Evolutionary conservation across 2,329 filamentous ascomycete species (phyloP).

Genomic region (Calonectria pauciramosa): DNA sequence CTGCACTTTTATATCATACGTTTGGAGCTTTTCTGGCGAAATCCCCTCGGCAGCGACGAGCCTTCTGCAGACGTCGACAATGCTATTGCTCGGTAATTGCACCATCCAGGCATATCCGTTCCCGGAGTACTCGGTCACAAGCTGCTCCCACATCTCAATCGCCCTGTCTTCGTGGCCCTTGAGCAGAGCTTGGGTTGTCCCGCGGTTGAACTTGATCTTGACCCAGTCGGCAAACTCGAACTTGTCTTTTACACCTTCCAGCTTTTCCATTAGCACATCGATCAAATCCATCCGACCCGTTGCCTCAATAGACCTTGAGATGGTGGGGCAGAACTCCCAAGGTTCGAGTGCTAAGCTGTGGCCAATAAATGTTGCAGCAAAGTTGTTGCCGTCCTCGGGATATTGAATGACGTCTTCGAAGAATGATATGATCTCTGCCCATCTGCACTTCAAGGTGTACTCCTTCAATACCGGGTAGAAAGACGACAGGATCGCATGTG

Average conservation of each 20-base stretch:
- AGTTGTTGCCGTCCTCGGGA: neutral
- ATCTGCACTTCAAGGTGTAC: neutral
- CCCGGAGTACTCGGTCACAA: neutral
- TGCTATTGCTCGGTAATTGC: neutral
- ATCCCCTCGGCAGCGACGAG: neutral
- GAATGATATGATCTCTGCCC: neutral
- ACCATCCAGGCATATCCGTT: neutral
- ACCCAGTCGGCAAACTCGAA: neutral
- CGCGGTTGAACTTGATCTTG: neutral
- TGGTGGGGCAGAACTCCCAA: neutral
- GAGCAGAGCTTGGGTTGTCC: neutral
- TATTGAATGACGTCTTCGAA: slow-evolving; percentile 1
- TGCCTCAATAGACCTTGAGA: neutral
- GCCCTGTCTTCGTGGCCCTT: neutral
- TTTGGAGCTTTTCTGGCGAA: neutral
- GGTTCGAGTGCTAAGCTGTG: neutral
- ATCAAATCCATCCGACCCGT: slow-evolving; percentile 5
- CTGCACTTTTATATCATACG: slow-evolving; percentile 11
- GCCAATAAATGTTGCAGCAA: neutral
- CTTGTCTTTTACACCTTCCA: neutral
- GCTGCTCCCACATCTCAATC: neutral
- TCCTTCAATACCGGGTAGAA: neutral
- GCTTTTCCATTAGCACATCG: neutral
- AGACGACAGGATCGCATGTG: neutral
- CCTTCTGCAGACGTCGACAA: neutral